Evolutionary conservation across 2,329 filamentous ascomycete species (phyloP), one percentile per base, ranked within the genome.

Genomic region (Colletotrichum agaves): DNA sequence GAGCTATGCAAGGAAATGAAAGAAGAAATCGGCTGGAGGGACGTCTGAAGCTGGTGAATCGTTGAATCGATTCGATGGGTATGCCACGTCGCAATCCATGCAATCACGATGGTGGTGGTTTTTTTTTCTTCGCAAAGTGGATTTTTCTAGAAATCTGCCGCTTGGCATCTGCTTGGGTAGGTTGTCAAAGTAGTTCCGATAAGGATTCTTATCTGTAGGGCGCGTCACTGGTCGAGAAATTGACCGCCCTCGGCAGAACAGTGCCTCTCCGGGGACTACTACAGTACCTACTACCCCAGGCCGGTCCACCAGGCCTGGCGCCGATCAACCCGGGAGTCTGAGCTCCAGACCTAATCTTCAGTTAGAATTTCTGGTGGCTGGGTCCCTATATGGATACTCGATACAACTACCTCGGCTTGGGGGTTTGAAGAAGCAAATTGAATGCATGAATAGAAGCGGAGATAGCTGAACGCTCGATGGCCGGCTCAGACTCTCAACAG

Each of bases 91-190:
- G n/a, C 17, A 63, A 23, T 57, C 63, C 44, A 57, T 57, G 61
- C 47, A 11, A 19, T 52, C 41, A 43, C 19, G 61, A 49, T 33
- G 46, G 23, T 52, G 44, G 4, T 50, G 33, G 41, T 56, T 15
- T 49, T 31, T 49, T 52, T 31, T 35, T 31, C 17, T 41, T 63
- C 13, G 33, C 37, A n/a, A 39, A 37, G 47, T 67, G 53, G 53
- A 60, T 60, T 67, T 67, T 64, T 64, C 52, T 55, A 11, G 64
- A 67, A 64, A 53, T 61, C 21, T 19, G 39, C 47, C 53, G 44
- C 27, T 43, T 35, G 5, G 12, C 11, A 15, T 17, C 53, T 44
- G 61, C 61, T 53, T 35, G 52, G 53, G 21, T 12, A 31, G 21
- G 31, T 35, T 55, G 37, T 53, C 53, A 1, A 37, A 11, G 35